A percentile compares a stretch with the other conserved stretches of the same genome.
Evolutionary conservation across 1,284 basidiomycete species (phyloP).

Genomic region (Agroathelia rolfsii): DNA sequence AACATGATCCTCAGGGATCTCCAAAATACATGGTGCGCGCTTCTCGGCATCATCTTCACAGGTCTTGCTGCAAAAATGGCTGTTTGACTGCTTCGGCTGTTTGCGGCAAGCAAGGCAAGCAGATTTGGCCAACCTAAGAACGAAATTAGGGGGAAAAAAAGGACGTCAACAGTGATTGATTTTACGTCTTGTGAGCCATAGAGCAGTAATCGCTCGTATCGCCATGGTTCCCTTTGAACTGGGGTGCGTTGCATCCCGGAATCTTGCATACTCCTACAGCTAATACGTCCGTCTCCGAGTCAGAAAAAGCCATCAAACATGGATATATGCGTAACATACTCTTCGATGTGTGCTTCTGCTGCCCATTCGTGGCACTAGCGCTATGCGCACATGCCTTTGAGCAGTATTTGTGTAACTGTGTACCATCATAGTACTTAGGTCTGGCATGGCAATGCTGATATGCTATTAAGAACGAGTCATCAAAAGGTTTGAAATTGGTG

Average conservation of each 20-base stretch:
- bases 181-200: conserved; percentile 37
- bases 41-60: conserved; percentile 5
- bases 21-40: conserved; percentile 1
- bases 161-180: conserved; percentile 2
- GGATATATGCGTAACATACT: background rate
- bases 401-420: conserved; percentile 17
- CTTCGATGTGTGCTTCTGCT: conserved; percentile 2
- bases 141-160: conserved; percentile 1
- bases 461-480: background rate
- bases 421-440: conserved; percentile 15
- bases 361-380: background rate
- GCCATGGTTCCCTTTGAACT: conserved; percentile 24
- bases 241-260: conserved; percentile 39
- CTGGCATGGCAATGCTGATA: conserved; percentile 2
- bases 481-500: conserved; percentile 1
- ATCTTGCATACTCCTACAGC: conserved; percentile 35
- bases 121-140: conserved; percentile 15
- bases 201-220: conserved; percentile 35
- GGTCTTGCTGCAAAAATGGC: conserved; percentile 4
- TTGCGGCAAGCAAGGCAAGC: conserved; percentile 5
- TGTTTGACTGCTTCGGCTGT: background rate
- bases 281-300: conserved; percentile 3
- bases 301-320: background rate
- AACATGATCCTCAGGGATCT: conserved; percentile 6
- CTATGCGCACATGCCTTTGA: conserved; percentile 3